phyloP scores from a whole-genome alignment of 1,284 basidiomycete species.

The Puccinia novopanici region DNA sequence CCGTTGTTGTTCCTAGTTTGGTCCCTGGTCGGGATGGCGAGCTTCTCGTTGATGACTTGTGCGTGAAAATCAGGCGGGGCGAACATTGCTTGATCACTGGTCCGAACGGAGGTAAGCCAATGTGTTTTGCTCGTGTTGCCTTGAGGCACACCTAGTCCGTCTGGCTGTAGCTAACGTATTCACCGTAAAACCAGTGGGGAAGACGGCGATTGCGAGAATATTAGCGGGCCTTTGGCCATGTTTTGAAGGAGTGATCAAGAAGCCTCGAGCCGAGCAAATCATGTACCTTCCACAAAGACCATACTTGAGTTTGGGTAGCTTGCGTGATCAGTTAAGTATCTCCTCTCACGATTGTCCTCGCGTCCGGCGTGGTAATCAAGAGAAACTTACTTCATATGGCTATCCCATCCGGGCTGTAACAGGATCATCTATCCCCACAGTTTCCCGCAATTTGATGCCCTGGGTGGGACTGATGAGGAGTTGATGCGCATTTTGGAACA shows the following conservation, averaged over 20 bases:
- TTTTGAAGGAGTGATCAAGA: constrained; percentile 60
- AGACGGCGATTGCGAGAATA: constrained; percentile 87
- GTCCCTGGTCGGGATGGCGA: constrained; percentile 64
- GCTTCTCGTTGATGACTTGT: constrained; percentile 73
- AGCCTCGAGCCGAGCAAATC: constrained; percentile 65
- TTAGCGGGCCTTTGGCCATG: constrained; percentile 82
- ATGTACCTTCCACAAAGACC: constrained; percentile 90
- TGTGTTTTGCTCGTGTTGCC: not conserved
- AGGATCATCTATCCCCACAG: constrained; percentile 79
- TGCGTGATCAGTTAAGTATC: constrained; percentile 74
- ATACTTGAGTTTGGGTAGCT: constrained; percentile 81
- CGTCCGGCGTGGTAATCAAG: constrained; percentile 45
- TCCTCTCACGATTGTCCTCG: constrained; percentile 57
- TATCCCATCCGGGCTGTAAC: not conserved
- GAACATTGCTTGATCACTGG: constrained; percentile 94
- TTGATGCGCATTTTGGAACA: constrained; percentile 73
- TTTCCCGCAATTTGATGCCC: constrained; percentile 72
- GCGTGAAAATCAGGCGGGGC: constrained; percentile 71
- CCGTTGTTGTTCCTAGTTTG: constrained; percentile 71
- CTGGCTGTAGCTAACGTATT: not conserved
- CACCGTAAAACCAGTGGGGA: constrained; percentile 66
- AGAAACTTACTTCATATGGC: not conserved
- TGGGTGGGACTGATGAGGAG: constrained; percentile 69
- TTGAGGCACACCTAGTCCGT: not conserved
- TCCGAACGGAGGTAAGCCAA: constrained; percentile 61